These are phyloP conservation scores for Acacia pycnantha DNA, from an alignment of 331 rosid species.

Conservation along the genomic window DNA sequence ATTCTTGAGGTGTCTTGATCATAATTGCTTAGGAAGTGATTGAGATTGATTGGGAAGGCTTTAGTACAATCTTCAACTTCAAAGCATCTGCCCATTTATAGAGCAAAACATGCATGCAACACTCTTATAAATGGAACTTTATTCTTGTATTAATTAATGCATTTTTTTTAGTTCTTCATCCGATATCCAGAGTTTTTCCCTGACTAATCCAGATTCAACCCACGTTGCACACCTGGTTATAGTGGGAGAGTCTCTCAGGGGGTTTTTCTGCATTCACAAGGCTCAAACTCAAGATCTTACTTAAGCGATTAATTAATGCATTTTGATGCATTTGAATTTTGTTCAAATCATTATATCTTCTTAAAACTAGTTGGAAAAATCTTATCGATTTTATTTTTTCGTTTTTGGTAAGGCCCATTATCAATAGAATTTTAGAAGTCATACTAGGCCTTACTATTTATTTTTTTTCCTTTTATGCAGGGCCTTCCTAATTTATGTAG, in stretches of 20 bases:
- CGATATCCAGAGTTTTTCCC: too few species aligned
- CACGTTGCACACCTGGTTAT: too few species aligned
- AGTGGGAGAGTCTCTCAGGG: too few species aligned
- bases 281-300: too few species aligned
- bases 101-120: not conserved
- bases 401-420: not conserved
- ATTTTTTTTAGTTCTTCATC: too few species aligned
- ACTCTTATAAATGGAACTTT: not conserved
- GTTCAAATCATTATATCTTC: not conserved
- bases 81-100: not conserved
- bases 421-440: not conserved
- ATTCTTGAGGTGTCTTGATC: not conserved
- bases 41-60: not conserved
- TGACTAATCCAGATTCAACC: too few species aligned
- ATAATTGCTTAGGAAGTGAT: not conserved
- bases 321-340: not conserved
- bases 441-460: too few species aligned
- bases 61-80: not conserved
- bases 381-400: not conserved
- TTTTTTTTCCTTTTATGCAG: too few species aligned
- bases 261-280: too few species aligned
- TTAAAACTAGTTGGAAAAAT: not conserved
- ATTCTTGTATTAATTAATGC: not conserved
- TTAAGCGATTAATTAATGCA: not conserved
- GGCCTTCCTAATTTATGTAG: too few species aligned